phyloP scores from a whole-genome alignment of 106 monocot genomes.

The Agapanthus africanus region DNA sequence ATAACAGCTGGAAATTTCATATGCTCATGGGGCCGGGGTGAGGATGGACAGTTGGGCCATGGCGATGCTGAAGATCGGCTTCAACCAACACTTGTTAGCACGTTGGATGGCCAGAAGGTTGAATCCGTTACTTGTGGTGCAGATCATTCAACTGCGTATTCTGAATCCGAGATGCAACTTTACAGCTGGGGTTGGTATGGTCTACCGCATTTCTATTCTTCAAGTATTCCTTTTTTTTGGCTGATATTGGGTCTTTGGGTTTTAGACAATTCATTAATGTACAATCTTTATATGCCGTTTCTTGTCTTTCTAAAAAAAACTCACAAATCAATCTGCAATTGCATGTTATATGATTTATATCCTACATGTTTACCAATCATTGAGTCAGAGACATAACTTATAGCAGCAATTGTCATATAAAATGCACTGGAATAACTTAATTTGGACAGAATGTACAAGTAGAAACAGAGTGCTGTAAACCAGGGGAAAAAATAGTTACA shows the following conservation, averaged over 20 bases:
- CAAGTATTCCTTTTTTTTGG: not conserved
- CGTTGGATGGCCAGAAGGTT: constrained; percentile 42
- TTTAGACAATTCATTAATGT: not conserved
- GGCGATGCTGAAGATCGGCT: constrained; percentile 79
- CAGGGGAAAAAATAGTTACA: not conserved
- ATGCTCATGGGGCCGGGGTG: constrained; percentile 86
- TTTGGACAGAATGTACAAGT: not conserved
- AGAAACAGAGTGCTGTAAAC: not conserved
- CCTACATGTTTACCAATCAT: not conserved
- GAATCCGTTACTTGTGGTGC: constrained; percentile 73
- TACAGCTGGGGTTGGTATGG: constrained; percentile 79
- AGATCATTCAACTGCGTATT: constrained; percentile 76
- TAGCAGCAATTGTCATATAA: too few species aligned
- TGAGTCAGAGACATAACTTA: not conserved
- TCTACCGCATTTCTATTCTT: not conserved
- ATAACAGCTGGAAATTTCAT: constrained; percentile 52
- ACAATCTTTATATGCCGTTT: not conserved
- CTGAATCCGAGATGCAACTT: constrained; percentile 43
- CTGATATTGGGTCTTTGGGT: not conserved
- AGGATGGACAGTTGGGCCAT: constrained; percentile 89
- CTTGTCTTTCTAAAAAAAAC: not conserved
- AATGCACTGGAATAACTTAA: too few species aligned
- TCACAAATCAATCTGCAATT: not conserved
- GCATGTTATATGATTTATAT: not conserved
- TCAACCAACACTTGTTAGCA: constrained; percentile 50